Evolutionary conservation across 2,329 filamentous ascomycete species (phyloP).

Genomic region (Alternaria triticina): DNA sequence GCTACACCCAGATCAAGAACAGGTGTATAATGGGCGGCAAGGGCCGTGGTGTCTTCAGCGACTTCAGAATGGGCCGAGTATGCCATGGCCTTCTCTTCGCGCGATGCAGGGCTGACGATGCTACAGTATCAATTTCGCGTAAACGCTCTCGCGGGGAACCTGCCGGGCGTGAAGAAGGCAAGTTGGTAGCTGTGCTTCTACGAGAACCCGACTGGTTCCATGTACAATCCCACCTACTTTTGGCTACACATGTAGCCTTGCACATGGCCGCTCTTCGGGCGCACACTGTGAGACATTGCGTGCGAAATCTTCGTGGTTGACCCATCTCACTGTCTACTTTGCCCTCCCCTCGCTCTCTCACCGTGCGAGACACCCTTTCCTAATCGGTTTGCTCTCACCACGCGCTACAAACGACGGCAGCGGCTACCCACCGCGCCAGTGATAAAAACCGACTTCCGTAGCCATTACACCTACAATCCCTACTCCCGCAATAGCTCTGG

Average conservation of each 20-base stretch:
- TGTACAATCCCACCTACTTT: conserved; percentile 19
- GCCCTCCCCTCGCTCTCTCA: not conserved
- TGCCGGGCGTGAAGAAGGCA: conserved; percentile 94
- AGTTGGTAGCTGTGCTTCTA: conserved; percentile 74
- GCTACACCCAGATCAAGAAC: conserved; percentile 92
- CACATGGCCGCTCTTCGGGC: not conserved
- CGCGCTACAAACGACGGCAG: conserved; percentile 14
- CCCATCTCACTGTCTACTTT: not conserved
- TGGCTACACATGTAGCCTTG: not conserved
- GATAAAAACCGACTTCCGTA: not conserved
- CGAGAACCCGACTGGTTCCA: not conserved
- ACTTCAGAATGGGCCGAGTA: conserved; percentile 92
- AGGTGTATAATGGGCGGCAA: conserved; percentile 92
- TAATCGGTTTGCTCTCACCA: conserved; percentile 21
- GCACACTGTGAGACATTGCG: not conserved
- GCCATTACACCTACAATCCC: conserved; percentile 1
- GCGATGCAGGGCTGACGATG: conserved; percentile 15
- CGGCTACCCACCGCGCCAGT: not conserved
- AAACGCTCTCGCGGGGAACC: conserved; percentile 81
- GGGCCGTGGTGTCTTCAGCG: conserved; percentile 85
- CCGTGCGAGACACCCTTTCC: conserved; percentile 10
- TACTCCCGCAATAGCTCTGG: not conserved
- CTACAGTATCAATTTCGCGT: conserved; percentile 89
- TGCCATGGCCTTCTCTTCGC: conserved; percentile 40
- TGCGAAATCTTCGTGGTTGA: not conserved